Evolutionary conservation across 2,329 filamentous ascomycete genomes (phyloP).

Genomic region (Clarireedia homoeocarpa): DNA sequence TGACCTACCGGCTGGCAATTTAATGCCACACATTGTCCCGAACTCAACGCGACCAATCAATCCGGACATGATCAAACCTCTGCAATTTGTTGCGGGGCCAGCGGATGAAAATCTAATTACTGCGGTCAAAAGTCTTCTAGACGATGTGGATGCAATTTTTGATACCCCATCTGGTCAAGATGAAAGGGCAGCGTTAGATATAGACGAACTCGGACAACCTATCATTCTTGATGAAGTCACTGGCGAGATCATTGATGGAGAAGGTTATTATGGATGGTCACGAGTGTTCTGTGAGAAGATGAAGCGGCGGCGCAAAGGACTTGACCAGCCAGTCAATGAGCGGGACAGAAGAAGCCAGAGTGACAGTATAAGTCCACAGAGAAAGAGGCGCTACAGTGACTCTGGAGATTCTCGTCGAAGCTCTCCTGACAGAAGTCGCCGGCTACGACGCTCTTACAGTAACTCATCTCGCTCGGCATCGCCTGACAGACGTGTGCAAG

Average conservation of each 20-base stretch:
- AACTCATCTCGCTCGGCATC: conserved; percentile 24
- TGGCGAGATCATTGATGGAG: conserved; percentile 51
- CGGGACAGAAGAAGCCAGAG: conserved; percentile 18
- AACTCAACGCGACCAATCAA: conserved; percentile 70
- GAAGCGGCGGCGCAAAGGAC: conserved; percentile 45
- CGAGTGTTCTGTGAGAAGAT: conserved; percentile 72
- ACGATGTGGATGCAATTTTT: conserved; percentile 63
- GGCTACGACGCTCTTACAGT: conserved; percentile 25
- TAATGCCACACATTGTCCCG: conserved; percentile 70
- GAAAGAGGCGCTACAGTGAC: conserved; percentile 25
- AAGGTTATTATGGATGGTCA: conserved; percentile 88
- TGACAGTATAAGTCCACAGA: conserved; percentile 22
- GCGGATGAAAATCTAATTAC: conserved; percentile 57
- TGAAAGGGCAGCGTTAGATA: conserved; percentile 46
- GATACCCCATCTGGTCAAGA: conserved; percentile 41
- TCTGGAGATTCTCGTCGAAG: conserved; percentile 20
- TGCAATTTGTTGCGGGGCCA: conserved; percentile 61
- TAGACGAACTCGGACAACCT: conserved; percentile 69
- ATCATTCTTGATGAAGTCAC: conserved; percentile 58
- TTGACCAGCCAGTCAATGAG: conserved; percentile 10
- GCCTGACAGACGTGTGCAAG: conserved; percentile 13
- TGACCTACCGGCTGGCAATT: conserved; percentile 74
- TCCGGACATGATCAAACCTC: conserved; percentile 59
- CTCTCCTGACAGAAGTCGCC: conserved; percentile 14
- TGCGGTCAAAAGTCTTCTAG: conserved; percentile 63